Conservation (phyloP, 768 basidiomycete genomes). For the Chalciporus sphaerocephalus region DNA sequence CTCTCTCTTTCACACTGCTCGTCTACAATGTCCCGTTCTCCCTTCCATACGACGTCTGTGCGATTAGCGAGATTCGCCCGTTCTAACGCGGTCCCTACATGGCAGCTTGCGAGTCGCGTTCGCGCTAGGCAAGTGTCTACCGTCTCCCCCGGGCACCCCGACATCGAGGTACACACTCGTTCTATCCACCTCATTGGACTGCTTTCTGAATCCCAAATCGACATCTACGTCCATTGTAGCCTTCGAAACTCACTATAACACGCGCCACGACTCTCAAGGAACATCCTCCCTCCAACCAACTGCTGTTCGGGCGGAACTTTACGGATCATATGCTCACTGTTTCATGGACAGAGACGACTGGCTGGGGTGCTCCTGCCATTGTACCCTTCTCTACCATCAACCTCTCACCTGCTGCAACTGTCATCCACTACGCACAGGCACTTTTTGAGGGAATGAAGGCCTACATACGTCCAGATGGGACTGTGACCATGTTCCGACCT, state of each 20-base stretch:
- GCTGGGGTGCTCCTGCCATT: constrained; percentile 84
- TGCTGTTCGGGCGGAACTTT: constrained; percentile 85
- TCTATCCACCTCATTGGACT: not conserved
- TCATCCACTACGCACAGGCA: constrained; percentile 90
- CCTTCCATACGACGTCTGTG: constrained; percentile 5
- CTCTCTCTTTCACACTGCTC: constrained; percentile 1
- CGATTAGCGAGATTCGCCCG: constrained; percentile 11
- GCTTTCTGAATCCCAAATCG: not conserved
- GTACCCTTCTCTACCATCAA: constrained; percentile 47
- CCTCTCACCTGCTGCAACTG: constrained; percentile 46
- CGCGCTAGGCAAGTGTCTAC: constrained; percentile 11
- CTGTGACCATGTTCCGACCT: constrained; percentile 82
- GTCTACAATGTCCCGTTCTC: constrained; percentile 20
- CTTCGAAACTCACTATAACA: constrained; percentile 47
- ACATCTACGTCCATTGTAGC: constrained; percentile 33
- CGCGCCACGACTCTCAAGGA: constrained; percentile 50
- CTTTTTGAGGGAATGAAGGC: constrained; percentile 96
- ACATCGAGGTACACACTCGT: constrained; percentile 49
- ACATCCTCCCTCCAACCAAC: constrained; percentile 58
- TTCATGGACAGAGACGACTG: constrained; percentile 63
- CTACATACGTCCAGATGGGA: constrained; percentile 69
- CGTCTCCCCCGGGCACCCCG: constrained; percentile 34
- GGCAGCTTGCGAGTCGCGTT: constrained; percentile 7
- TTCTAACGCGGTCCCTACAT: not conserved
- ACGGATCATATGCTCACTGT: constrained; percentile 85